Evolutionary conservation across 805 yeast genomes (phyloP).

Genomic region (Myxozyma melibiosi): DNA sequence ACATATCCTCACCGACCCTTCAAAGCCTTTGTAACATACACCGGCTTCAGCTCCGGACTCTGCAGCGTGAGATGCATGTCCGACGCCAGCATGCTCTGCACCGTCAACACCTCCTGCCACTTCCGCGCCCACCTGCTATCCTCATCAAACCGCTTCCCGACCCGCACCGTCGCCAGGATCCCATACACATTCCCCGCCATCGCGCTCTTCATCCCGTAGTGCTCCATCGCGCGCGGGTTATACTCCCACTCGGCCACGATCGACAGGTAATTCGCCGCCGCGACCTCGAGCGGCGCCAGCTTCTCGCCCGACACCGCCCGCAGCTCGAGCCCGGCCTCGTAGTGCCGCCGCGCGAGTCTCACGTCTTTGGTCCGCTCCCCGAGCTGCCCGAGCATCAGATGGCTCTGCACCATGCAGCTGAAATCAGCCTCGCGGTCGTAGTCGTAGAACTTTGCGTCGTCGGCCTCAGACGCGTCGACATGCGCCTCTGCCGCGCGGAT

Average conservation of each 20-base stretch:
- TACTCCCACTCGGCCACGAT: slow-evolving; percentile 26
- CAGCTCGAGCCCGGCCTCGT: slow-evolving; percentile 9
- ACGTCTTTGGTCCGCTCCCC: slow-evolving; percentile 10
- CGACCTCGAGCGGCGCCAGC: slow-evolving; percentile 11
- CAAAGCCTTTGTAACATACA: neutral
- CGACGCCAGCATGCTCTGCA: slow-evolving; percentile 6
- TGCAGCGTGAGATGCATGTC: slow-evolving; percentile 11
- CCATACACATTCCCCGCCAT: slow-evolving; percentile 16
- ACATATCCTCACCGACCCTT: no score
- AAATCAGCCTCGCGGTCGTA: slow-evolving; percentile 28
- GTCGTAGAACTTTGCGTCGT: slow-evolving; percentile 19
- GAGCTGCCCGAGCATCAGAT: slow-evolving; percentile 20
- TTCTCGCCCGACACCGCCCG: slow-evolving; percentile 15
- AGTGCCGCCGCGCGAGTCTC: slow-evolving; percentile 9
- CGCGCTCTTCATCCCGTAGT: slow-evolving; percentile 20
- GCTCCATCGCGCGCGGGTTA: slow-evolving; percentile 15
- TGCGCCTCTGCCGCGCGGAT: slow-evolving; percentile 26
- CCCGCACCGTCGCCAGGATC: neutral
- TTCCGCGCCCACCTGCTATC: slow-evolving; percentile 14
- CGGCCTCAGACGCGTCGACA: slow-evolving; percentile 12
- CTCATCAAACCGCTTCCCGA: slow-evolving; percentile 9
- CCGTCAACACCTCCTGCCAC: slow-evolving; percentile 11
- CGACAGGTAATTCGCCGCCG: slow-evolving; percentile 18
- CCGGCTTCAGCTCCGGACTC: slow-evolving; percentile 14
- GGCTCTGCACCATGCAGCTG: slow-evolving; percentile 13